A percentile compares a stretch with the other conserved stretches of the same genome.
Evolutionary conservation across 2,329 filamentous ascomycete genomes (phyloP).

Genomic region (Pseudofabraea citricarpa): DNA sequence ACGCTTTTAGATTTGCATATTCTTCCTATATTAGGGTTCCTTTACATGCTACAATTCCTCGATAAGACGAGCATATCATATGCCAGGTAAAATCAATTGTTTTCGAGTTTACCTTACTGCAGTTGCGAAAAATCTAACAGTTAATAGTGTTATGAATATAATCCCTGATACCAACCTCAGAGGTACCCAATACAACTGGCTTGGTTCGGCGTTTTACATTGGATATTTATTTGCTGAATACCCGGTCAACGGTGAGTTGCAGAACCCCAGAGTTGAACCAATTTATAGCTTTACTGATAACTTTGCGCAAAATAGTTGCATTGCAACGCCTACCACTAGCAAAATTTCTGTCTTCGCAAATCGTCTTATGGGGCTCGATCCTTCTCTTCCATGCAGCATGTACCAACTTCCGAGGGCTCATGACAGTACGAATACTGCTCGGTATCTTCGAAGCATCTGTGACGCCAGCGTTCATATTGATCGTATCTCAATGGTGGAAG

Average conservation of each 20-base stretch:
- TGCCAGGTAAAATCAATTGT: constrained; percentile 2
- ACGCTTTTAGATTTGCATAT: background rate
- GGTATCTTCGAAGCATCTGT: constrained; percentile 62
- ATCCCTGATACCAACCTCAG: constrained; percentile 15
- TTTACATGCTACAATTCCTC: constrained; percentile 1
- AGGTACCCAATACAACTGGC: constrained; percentile 34
- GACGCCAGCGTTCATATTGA: constrained; percentile 59
- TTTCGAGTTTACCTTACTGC: background rate
- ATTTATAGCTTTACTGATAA: background rate
- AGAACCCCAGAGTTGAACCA: background rate
- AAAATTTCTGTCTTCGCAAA: constrained; percentile 54
- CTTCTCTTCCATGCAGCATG: constrained; percentile 57
- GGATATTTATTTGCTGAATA: constrained; percentile 33
- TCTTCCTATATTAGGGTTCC: background rate
- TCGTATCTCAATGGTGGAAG: constrained; percentile 61
- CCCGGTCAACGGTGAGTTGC: constrained; percentile 26
- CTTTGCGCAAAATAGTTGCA: constrained; percentile 1
- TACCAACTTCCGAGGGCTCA: constrained; percentile 51
- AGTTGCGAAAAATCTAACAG: background rate
- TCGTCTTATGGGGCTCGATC: constrained; percentile 45
- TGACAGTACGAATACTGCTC: constrained; percentile 59
- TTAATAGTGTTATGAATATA: background rate
- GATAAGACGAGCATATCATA: constrained; percentile 4
- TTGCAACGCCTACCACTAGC: constrained; percentile 50
- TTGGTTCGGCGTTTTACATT: constrained; percentile 37